phyloP scores from a whole-genome alignment of 2,329 filamentous ascomycete species.

The Aspergillus sp. region DNA sequence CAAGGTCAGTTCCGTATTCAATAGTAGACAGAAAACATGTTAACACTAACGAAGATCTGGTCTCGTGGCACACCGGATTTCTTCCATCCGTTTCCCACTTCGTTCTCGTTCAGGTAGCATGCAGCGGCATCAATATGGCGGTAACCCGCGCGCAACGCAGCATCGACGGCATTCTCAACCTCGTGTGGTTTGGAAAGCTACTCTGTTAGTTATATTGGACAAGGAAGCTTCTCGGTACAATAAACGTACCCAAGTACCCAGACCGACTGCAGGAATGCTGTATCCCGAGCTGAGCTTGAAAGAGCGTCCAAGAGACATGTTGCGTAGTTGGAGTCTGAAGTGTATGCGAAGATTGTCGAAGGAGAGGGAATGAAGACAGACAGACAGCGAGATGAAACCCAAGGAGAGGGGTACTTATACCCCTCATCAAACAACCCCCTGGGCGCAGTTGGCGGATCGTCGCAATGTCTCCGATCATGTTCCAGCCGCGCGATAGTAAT shows the following conservation, averaged over 20 bases:
- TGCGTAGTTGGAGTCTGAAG: neutral
- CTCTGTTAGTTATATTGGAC: neutral
- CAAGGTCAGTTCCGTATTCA: neutral
- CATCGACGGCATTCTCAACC: slow-evolving; percentile 50
- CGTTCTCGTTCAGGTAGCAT: slow-evolving; percentile 33
- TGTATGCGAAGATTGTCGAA: neutral
- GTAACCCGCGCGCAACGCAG: slow-evolving; percentile 42
- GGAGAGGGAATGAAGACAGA: neutral
- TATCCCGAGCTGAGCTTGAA: slow-evolving; percentile 46
- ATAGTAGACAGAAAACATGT: neutral
- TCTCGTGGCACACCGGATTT: slow-evolving; percentile 33
- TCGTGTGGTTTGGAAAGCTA: slow-evolving; percentile 41
- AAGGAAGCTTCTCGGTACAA: neutral
- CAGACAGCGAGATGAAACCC: neutral
- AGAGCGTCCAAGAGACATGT: slow-evolving; percentile 35
- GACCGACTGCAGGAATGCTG: slow-evolving; percentile 43
- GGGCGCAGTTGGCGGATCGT: neutral
- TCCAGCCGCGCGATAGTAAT: neutral
- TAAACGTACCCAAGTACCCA: slow-evolving; percentile 42
- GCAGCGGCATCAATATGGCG: slow-evolving; percentile 49
- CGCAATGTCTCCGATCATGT: neutral
- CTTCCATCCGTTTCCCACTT: slow-evolving; percentile 35
- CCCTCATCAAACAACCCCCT: neutral
- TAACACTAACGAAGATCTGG: slow-evolving; percentile 30
- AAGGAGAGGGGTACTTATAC: neutral